Evolutionary conservation across 306 rosid genomes (phyloP).

Genomic region (Dalbergia cultrata): DNA sequence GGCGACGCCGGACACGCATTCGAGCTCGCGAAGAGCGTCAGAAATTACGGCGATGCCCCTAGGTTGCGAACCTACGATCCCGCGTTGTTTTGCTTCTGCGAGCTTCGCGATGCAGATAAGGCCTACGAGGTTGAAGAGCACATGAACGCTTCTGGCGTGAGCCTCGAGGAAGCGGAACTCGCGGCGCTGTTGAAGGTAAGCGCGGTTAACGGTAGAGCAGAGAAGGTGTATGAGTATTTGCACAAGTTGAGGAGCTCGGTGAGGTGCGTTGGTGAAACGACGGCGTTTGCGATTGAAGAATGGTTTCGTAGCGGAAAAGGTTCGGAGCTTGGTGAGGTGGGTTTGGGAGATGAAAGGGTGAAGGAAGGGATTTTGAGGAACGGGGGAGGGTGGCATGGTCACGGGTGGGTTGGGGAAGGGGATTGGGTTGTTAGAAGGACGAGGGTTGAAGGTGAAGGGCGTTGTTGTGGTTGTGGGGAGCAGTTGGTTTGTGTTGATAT

Average conservation of each 20-base stretch:
- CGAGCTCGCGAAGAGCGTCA: constrained; percentile 64
- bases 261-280: constrained; percentile 65
- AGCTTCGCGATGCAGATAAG: constrained; percentile 67
- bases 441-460: constrained; percentile 55
- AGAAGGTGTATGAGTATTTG: constrained; percentile 76
- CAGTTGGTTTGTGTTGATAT: constrained; percentile 82
- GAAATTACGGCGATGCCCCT: constrained; percentile 55
- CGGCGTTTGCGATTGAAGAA: constrained; percentile 66
- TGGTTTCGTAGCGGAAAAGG: constrained; percentile 74
- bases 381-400: constrained; percentile 98
- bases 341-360: constrained; percentile 52
- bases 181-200: constrained; percentile 78
- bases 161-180: constrained; percentile 73
- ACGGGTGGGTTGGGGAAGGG: constrained; percentile 91
- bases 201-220: constrained; percentile 57
- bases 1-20: constrained; percentile 74
- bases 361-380: constrained; percentile 62
- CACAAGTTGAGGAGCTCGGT: constrained; percentile 75
- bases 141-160: constrained; percentile 60
- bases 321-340: constrained; percentile 56
- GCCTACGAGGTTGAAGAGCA: constrained; percentile 84
- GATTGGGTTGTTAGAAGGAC: constrained; percentile 67
- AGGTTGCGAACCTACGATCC: constrained; percentile 81
- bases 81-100: constrained; percentile 73
- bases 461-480: constrained; percentile 67